Conservation (phyloP, 1,139 yeast genomes). For the Suhomyces taliae region DNA sequence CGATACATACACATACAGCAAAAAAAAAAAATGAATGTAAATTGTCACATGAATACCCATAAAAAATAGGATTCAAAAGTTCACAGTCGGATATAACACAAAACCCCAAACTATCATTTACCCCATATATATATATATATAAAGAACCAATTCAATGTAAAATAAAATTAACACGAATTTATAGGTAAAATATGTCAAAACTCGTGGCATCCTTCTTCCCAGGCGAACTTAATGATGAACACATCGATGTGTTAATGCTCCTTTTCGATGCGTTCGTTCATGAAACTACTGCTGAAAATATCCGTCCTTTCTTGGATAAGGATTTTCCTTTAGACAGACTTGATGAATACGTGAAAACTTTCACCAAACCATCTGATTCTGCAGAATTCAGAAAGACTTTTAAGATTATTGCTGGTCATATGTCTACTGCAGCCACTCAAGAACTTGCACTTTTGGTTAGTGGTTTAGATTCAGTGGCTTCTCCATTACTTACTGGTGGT, state of each 20-base stretch:
- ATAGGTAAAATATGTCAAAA: neutral
- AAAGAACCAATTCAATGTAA: neutral
- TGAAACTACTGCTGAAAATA: slow-evolving; percentile 30
- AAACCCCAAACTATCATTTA: neutral
- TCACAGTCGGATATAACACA: neutral
- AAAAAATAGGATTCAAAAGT: neutral
- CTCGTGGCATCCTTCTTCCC: slow-evolving; percentile 11
- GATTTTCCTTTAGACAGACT: slow-evolving; percentile 30
- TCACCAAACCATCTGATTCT: slow-evolving; percentile 31
- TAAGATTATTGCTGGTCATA: neutral
- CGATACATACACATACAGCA: too few relatives aligned
- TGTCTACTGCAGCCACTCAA: slow-evolving; percentile 17
- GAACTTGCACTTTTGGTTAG: slow-evolving; percentile 11
- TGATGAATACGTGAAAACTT: slow-evolving; percentile 33
- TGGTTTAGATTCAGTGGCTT: slow-evolving; percentile 32
- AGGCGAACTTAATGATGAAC: slow-evolving; percentile 23
- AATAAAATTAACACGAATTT: too few relatives aligned
- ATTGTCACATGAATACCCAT: neutral
- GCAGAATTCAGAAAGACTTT: slow-evolving; percentile 26
- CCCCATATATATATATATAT: neutral
- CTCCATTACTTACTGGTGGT: slow-evolving; percentile 39
- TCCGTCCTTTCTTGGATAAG: slow-evolving; percentile 28
- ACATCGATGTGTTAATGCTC: slow-evolving; percentile 26
- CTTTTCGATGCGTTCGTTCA: slow-evolving; percentile 41
- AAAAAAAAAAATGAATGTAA: neutral